Evolutionary conservation across 805 yeast genomes (phyloP), one percentile per base, ranked within the genome.

Genomic region (Hanseniaspora clermontiae): DNA sequence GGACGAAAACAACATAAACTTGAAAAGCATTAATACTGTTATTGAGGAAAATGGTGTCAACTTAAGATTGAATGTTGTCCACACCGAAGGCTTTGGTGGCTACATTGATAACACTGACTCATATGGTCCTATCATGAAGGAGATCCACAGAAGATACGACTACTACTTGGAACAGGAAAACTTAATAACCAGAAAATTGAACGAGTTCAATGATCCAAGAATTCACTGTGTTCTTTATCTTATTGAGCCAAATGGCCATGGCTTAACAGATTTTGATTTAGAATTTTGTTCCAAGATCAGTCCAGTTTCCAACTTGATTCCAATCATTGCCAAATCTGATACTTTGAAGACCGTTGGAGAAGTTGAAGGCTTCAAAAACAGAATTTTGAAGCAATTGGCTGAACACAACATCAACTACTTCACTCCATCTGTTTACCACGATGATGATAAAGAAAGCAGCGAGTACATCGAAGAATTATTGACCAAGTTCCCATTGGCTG

Each of bases 231-330:
- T 89, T 68, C 73, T 93, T 60, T 93, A 90, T 72, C 91, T 93
- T 65, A 86, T 93, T 65, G 96, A 91, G 72, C 98, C 98, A 63
- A 90, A 97, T 29, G 97, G 96, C 59, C 98, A 93, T 72, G 81
- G 87, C 45, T 77, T 93, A 68, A 86, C 83, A 68, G 83, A 96
- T 19, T 76, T 93, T 65, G 98, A 93, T 70, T 81, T 93, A 62
- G 83, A 79, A 61, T 86, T 90, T 63, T 87, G 93, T 87, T 83
- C 83, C 67, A 80, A 81, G 67, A 80, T 93, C 60, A 95, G 88
- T 73, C 83, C 83, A 66, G 89, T 88, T 70, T 96, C 90, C 60
- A 93, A 93, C 69, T 77, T 93, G 70, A 87, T 93, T 60, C 98
- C 98, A 49, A 80, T 93, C 50, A 87, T 93, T 70, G 93, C 97